These are phyloP conservation scores for Oryza coarctata DNA, from an alignment of 176 grass and related monocot species.

Conservation along the genomic window DNA sequence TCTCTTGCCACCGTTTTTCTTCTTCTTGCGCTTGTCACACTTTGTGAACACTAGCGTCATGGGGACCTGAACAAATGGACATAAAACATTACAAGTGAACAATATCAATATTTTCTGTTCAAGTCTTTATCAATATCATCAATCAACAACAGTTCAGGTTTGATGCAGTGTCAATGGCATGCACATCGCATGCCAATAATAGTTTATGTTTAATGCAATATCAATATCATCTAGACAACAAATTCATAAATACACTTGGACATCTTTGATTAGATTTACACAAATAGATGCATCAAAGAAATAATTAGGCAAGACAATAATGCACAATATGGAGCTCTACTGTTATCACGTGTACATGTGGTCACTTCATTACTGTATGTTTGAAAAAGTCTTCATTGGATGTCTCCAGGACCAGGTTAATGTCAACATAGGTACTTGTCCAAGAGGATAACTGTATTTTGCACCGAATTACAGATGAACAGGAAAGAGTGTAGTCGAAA, in stretches of 20 bases:
- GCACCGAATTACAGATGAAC: conserved; percentile 19
- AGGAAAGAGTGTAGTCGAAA: conserved; percentile 23
- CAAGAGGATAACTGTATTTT: conserved; percentile 14
- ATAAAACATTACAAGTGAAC: conserved; percentile 18
- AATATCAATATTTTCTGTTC: not conserved
- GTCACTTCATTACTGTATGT: not conserved
- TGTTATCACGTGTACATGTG: not conserved
- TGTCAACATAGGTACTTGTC: conserved; percentile 24
- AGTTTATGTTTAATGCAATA: not conserved
- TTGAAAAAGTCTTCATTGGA: not conserved
- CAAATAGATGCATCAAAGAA: conserved; percentile 17
- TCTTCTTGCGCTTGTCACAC: conserved; percentile 97
- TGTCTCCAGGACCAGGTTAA: conserved; percentile 17
- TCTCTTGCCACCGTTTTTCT: conserved; percentile 85
- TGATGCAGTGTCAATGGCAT: not conserved
- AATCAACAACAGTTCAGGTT: not conserved
- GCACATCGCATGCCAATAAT: not conserved
- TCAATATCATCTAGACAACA: not conserved
- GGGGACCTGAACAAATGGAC: conserved; percentile 58
- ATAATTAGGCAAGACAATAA: conserved; percentile 23
- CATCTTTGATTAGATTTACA: conserved; percentile 6
- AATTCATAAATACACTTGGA: not conserved
- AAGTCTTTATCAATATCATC: not conserved
- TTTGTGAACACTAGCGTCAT: conserved; percentile 97
- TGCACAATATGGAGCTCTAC: not conserved